phyloP scores from a whole-genome alignment of 2,329 filamentous ascomycete species.

The Fusarium austroafricanum region DNA sequence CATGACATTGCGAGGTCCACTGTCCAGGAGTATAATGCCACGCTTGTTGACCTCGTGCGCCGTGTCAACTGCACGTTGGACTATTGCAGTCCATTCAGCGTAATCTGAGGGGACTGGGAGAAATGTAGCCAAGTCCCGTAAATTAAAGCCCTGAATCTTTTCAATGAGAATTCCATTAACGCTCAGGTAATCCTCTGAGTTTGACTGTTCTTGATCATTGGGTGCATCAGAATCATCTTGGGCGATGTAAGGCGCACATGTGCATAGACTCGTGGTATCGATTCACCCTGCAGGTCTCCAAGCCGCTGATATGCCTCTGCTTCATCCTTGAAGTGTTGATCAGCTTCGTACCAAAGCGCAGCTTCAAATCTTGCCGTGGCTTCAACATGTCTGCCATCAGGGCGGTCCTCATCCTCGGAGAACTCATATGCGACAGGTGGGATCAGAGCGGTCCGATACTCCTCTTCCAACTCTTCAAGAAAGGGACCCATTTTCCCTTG shows the following conservation, averaged over 20 bases:
- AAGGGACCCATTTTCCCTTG: not conserved
- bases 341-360: too few species aligned
- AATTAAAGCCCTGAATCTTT: not conserved
- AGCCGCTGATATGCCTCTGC: not conserved
- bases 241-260: not conserved
- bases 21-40: not conserved
- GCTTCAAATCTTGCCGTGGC: too few species aligned
- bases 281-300: not conserved
- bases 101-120: fast-evolving
- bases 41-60: not conserved
- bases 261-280: not conserved
- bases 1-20: not conserved
- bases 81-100: fast-evolving
- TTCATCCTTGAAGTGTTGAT: not conserved
- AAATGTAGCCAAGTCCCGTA: too few species aligned
- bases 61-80: not conserved
- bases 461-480: too few species aligned
- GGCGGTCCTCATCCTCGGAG: too few species aligned
- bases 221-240: too few species aligned
- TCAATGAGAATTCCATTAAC: not conserved
- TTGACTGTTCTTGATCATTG: fast-evolving
- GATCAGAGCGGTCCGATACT: too few species aligned
- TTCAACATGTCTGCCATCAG: too few species aligned
- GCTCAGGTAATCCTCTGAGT: not conserved
- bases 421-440: too few species aligned